Base-by-base conservation (phyloP, 2,329 filamentous ascomycete genomes). In the Cercospora zeae-maydis region DNA sequence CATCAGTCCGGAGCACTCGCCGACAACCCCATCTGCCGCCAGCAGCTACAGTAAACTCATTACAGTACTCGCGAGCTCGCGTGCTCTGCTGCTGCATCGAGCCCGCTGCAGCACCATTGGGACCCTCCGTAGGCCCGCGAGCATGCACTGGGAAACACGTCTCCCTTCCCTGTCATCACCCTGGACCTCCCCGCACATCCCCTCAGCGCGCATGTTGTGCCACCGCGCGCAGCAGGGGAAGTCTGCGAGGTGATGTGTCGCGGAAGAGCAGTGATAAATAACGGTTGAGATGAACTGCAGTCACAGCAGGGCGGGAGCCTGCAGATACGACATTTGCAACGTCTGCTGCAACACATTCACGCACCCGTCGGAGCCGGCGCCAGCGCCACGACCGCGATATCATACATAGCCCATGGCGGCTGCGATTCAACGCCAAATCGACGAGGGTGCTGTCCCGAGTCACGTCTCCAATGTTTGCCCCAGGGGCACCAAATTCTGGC, bases 401-500 rank as follows among this genome's bases (percentile, higher is more conserved):
- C 49, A 33, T 53, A 11, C 3, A 3, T 3, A 27, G 24, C 11
- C n/a, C 36, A 63, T 67, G 54, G 51, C 65, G 51, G 61, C 70
- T 30, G 70, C 67, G 27, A 72, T 74, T 45, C 70, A 73, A 65
- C 49, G 62, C 30, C 73, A 75, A 60, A 64, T 75, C 52, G 70
- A 70, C 64, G 58, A 67, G 5, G 73, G 72, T 21, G 72, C 73
- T 24, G 69, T 76, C n/a, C 71, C 72, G 24, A 69, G 67, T 57
- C 68, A 73, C 60, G 68, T 75, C 59, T 71, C 69, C 62, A 73
- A 73, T 57, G 71, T 75, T 54, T 81, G 78, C 63, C 79, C 79
- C 0, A 64, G 69, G 10, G 80, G 80, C 6, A 82, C 80, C 4
- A 81, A 80, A 68, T 79, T 81, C 71, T 78, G 80, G 68, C 70